Percentiles rank a stretch among this genome's conserved stretches.
phyloP scores from a whole-genome alignment of 768 basidiomycete genomes.

The Dioszegia crocea region DNA sequence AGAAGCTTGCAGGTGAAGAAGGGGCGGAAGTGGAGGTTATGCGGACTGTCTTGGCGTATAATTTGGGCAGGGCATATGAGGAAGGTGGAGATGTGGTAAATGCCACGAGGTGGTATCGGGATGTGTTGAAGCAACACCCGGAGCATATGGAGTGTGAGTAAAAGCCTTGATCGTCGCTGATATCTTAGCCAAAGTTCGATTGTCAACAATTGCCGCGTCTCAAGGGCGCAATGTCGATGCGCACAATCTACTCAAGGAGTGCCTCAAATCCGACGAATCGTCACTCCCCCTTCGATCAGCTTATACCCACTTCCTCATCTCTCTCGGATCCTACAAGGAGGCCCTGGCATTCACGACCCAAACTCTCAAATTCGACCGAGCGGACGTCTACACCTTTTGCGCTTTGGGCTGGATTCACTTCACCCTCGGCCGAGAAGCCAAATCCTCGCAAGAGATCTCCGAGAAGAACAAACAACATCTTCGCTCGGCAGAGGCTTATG shows the following conservation, averaged over 20 bases:
- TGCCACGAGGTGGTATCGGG: slow-evolving; percentile 81
- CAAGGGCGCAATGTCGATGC: slow-evolving; percentile 73
- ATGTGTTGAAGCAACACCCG: slow-evolving; percentile 80
- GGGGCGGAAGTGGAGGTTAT: slow-evolving; percentile 51
- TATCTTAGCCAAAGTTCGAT: slow-evolving; percentile 78
- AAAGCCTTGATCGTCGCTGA: slow-evolving; percentile 3
- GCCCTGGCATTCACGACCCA: slow-evolving; percentile 87
- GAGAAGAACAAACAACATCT: slow-evolving; percentile 75
- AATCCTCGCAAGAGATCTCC: slow-evolving; percentile 56
- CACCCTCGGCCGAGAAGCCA: slow-evolving; percentile 77
- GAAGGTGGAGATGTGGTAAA: slow-evolving; percentile 67
- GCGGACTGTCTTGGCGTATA: slow-evolving; percentile 81
- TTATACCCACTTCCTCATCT: slow-evolving; percentile 88
- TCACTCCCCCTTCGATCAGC: slow-evolving; percentile 86
- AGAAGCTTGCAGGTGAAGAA: slow-evolving; percentile 24
- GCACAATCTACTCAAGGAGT: slow-evolving; percentile 83
- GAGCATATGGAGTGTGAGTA: slow-evolving; percentile 90
- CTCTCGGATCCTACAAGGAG: slow-evolving; percentile 56
- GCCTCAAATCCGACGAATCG: slow-evolving; percentile 67
- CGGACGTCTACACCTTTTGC: slow-evolving; percentile 87
- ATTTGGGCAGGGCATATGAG: slow-evolving; percentile 87
- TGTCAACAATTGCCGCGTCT: slow-evolving; percentile 70
- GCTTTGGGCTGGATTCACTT: slow-evolving; percentile 84
- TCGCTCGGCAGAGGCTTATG: slow-evolving; percentile 82
- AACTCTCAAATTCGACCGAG: slow-evolving; percentile 76